Conservation (phyloP, 1,139 yeast species). For the Suhomyces panamericanus region DNA sequence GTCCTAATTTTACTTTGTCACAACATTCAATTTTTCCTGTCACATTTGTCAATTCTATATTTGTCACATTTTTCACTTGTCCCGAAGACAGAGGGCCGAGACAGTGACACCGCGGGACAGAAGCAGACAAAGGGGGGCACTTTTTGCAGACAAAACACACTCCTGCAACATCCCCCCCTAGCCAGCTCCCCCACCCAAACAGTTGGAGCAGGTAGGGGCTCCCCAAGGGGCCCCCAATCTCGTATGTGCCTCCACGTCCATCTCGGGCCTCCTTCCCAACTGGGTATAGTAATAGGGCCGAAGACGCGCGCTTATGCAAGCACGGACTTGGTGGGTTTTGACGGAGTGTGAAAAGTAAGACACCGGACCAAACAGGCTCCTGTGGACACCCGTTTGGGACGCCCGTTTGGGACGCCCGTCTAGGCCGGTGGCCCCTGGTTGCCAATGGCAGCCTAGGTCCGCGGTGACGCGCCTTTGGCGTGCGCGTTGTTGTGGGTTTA, state of each 20-base stretch:
- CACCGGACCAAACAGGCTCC: too few relatives aligned
- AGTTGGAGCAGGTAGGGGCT: too few relatives aligned
- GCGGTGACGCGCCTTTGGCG: neutral
- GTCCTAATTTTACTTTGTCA: too few relatives aligned
- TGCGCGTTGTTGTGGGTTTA: neutral
- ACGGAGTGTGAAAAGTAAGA: neutral
- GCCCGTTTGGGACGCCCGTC: too few relatives aligned
- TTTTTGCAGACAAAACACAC: neutral
- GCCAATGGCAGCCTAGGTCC: neutral
- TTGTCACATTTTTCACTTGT: neutral
- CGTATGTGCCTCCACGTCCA: neutral
- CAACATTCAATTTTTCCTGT: too few relatives aligned
- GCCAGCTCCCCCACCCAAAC: too few relatives aligned
- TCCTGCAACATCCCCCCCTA: too few relatives aligned
- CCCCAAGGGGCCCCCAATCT: too few relatives aligned
- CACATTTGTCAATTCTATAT: neutral
- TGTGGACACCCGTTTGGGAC: too few relatives aligned
- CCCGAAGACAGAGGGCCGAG: neutral
- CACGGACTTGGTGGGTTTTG: neutral
- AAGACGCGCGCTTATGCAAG: neutral
- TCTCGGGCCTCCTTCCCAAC: constrained; percentile 1
- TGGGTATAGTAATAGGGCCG: neutral
- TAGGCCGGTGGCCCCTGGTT: neutral
- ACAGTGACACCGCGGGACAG: too few relatives aligned
- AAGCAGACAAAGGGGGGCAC: neutral